Conservation (phyloP, 1,139 yeast genomes). For the Hemisphaericaspora xylofermentans region DNA sequence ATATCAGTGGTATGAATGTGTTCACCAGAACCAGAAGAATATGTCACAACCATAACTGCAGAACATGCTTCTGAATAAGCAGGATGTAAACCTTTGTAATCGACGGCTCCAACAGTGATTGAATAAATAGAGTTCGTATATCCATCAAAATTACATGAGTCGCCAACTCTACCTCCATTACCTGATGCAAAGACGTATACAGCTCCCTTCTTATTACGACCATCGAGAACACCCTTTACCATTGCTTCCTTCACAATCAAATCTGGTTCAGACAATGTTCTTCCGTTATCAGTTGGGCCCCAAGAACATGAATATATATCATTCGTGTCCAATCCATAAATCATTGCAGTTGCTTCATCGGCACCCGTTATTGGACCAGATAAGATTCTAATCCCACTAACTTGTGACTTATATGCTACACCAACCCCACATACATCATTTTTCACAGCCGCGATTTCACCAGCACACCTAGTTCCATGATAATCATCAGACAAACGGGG, state of each 20-base stretch:
- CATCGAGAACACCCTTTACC: conserved; percentile 79
- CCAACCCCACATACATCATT: conserved; percentile 93
- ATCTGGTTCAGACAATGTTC: conserved; percentile 82
- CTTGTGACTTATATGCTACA: conserved; percentile 83
- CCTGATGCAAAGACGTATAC: conserved; percentile 96
- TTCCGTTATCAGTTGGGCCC: conserved; percentile 98
- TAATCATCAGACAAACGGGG: conserved; percentile 83
- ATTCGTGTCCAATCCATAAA: conserved; percentile 75
- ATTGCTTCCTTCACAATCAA: conserved; percentile 76
- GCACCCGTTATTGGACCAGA: conserved; percentile 78
- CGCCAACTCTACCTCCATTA: conserved; percentile 81
- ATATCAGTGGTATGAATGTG: conserved; percentile 91
- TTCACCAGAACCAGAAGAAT: conserved; percentile 88
- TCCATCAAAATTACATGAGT: conserved; percentile 96
- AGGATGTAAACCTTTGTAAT: conserved; percentile 82
- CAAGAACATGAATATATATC: conserved; percentile 97
- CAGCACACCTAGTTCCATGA: conserved; percentile 98
- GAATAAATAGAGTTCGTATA: conserved; percentile 95
- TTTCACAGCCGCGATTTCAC: conserved; percentile 90
- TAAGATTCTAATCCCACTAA: conserved; percentile 86
- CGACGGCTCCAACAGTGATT: conserved; percentile 93
- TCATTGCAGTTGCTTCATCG: conserved; percentile 88
- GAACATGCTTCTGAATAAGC: conserved; percentile 89
- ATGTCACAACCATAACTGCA: conserved; percentile 95
- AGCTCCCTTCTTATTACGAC: conserved; percentile 80